Conservation (phyloP, 2,329 filamentous ascomycete species). For the Ambrosiella cleistominuta region DNA sequence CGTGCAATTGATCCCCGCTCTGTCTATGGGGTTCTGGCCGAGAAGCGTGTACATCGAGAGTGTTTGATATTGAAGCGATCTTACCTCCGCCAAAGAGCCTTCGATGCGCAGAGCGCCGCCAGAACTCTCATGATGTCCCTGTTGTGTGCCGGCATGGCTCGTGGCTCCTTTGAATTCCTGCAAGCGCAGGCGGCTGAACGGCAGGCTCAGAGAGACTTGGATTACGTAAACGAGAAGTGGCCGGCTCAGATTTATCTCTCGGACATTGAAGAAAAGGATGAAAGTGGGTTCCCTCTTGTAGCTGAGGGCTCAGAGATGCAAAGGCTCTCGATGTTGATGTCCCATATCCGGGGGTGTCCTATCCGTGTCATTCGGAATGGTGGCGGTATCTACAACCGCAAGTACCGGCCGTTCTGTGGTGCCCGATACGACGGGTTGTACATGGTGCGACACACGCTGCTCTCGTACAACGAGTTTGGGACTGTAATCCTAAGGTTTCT, state of each 20-base stretch:
- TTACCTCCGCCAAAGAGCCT: neutral
- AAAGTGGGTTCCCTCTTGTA: neutral
- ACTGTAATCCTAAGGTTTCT: conserved; percentile 6
- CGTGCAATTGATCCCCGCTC: conserved; percentile 9
- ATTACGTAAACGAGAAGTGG: neutral
- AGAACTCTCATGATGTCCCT: neutral
- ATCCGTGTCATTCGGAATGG: conserved; percentile 7
- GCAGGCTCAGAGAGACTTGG: neutral
- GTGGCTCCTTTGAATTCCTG: neutral
- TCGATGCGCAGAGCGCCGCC: neutral
- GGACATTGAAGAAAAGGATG: neutral
- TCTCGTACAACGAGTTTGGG: conserved; percentile 9
- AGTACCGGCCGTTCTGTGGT: conserved; percentile 8
- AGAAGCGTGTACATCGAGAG: neutral
- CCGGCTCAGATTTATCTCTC: neutral
- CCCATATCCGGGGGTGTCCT: conserved; percentile 7
- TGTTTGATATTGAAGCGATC: neutral
- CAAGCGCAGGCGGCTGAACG: neutral
- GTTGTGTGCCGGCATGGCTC: neutral
- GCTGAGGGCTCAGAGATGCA: conserved; percentile 1
- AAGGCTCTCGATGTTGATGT: conserved; percentile 9
- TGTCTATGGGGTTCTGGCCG: neutral
- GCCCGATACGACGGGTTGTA: conserved; percentile 10
- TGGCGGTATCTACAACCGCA: conserved; percentile 8
- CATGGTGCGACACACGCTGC: conserved; percentile 5